Percentiles rank a stretch among this genome's conserved stretches.
Conservation (phyloP, 768 basidiomycete species). For the Hebeloma cylindrosporum region DNA sequence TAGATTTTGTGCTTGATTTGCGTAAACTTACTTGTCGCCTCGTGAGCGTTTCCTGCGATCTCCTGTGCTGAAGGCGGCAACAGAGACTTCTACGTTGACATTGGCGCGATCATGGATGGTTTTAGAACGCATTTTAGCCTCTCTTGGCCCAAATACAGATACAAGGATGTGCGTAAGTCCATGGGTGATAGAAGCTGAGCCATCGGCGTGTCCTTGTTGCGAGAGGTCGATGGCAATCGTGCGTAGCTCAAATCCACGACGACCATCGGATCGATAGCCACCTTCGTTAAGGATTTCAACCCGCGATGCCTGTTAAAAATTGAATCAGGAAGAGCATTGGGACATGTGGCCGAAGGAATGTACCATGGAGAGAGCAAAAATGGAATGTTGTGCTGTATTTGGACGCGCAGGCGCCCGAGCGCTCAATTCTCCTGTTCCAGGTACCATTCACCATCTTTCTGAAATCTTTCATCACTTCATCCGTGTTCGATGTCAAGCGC, state of each 20-base stretch:
- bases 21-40: slow-evolving; percentile 78
- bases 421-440: too few species aligned
- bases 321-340: background rate
- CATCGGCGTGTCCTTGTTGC: slow-evolving; percentile 77
- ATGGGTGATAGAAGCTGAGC: slow-evolving; percentile 80
- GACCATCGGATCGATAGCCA: slow-evolving; percentile 88
- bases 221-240: slow-evolving; percentile 77
- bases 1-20: background rate
- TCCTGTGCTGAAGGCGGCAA: slow-evolving; percentile 85
- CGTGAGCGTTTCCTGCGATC: slow-evolving; percentile 74
- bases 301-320: slow-evolving; percentile 40
- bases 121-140: slow-evolving; percentile 78
- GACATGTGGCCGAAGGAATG: too few species aligned
- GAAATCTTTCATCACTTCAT: too few species aligned
- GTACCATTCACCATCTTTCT: too few species aligned
- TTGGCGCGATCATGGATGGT: slow-evolving; percentile 85
- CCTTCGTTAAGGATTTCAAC: slow-evolving; percentile 83
- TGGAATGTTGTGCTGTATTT: too few species aligned
- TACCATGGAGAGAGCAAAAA: too few species aligned
- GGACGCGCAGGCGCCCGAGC: too few species aligned
- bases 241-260: slow-evolving; percentile 90
- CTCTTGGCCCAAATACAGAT: slow-evolving; percentile 90
- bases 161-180: slow-evolving; percentile 89
- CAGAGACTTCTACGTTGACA: slow-evolving; percentile 85
- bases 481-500: too few species aligned